Conservation (phyloP, 495 filamentous ascomycete genomes). For the Hamigera avellanea region DNA sequence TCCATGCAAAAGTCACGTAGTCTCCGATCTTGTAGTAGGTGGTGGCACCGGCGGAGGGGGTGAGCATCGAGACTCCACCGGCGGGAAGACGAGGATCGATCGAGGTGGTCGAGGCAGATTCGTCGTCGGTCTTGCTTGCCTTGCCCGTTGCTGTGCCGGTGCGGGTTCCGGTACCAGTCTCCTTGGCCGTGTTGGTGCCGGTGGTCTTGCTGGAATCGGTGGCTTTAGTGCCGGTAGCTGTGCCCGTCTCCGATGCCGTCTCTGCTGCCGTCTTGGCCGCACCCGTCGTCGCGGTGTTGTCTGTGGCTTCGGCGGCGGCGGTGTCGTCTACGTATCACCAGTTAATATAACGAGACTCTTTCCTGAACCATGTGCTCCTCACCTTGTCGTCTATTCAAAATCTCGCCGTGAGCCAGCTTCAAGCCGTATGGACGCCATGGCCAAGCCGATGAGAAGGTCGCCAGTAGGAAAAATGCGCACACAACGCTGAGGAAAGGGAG, state of each 20-base stretch:
- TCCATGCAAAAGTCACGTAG: conserved; percentile 79
- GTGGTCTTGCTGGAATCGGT: conserved; percentile 8
- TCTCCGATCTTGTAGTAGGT: conserved; percentile 87
- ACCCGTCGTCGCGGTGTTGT: conserved; percentile 10
- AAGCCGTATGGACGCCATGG: conserved; percentile 29
- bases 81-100: conserved; percentile 49
- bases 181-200: conserved; percentile 8
- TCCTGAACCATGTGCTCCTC: background rate
- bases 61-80: conserved; percentile 75
- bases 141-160: conserved; percentile 18
- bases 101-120: conserved; percentile 29
- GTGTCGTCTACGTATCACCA: conserved; percentile 9
- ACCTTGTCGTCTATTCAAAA: conserved; percentile 26
- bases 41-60: conserved; percentile 48
- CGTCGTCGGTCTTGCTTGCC: conserved; percentile 13
- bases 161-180: conserved; percentile 10
- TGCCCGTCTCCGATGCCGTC: conserved; percentile 3
- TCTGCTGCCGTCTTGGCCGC: conserved; percentile 1
- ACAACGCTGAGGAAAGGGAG: conserved; percentile 18
- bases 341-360: no score
- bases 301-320: conserved; percentile 12
- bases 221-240: background rate
- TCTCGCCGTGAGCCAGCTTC: conserved; percentile 15
- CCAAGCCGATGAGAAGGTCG: conserved; percentile 37
- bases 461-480: conserved; percentile 32